Conservation (phyloP, 192 early-diverging fungal species). For the Glomus cerebriforme region DNA sequence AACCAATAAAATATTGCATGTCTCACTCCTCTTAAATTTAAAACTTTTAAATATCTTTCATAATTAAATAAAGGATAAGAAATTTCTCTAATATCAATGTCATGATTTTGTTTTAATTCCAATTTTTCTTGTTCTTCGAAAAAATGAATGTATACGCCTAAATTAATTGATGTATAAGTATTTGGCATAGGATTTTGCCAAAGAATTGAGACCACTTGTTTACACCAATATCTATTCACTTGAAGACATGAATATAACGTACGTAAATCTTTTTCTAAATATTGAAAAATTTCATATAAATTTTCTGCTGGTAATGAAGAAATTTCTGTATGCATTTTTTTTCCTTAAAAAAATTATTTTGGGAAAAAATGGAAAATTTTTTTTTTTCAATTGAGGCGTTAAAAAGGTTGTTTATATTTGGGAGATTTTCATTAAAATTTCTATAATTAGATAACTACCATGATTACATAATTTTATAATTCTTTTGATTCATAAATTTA, state of each 20-base stretch:
- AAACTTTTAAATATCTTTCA: neutral
- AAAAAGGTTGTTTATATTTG: too few species aligned
- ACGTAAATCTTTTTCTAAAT: neutral
- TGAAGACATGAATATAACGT: neutral
- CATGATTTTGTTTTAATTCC: neutral
- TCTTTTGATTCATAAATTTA: too few species aligned
- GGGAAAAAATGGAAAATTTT: too few species aligned
- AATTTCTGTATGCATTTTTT: neutral
- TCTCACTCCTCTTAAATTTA: neutral
- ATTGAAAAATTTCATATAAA: neutral
- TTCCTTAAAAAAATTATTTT: too few species aligned
- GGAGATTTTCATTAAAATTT: too few species aligned
- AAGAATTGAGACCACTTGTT: neutral
- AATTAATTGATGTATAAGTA: neutral
- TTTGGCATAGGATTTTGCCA: slow-evolving; percentile 1
- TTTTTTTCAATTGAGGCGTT: too few species aligned
- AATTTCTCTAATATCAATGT: neutral
- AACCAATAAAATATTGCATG: neutral
- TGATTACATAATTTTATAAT: too few species aligned
- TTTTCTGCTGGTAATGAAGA: neutral
- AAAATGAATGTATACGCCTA: neutral
- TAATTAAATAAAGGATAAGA: neutral
- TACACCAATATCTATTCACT: slow-evolving; percentile 3
- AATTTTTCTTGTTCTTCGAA: neutral
- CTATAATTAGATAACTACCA: too few species aligned